Evolutionary conservation across 148 eudicot species (phyloP).

Genomic region (Spergularia bocconei): DNA sequence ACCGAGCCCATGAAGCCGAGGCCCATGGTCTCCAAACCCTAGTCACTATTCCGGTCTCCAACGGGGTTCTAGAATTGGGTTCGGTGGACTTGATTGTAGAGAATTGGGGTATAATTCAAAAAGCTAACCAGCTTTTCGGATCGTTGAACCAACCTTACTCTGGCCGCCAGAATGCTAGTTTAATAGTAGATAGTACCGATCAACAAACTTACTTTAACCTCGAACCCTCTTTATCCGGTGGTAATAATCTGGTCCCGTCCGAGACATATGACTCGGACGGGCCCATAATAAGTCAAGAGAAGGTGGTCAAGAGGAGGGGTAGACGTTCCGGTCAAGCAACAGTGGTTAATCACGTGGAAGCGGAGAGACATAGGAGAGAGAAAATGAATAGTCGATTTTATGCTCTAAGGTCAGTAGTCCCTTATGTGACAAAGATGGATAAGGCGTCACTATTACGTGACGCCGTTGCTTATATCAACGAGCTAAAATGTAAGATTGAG

Average conservation of each 20-base stretch:
- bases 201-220: not conserved
- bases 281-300: not conserved
- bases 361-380: slow-evolving; percentile 87
- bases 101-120: slow-evolving; percentile 54
- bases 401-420: slow-evolving; percentile 80
- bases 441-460: slow-evolving; percentile 82
- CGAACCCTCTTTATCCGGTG: not conserved
- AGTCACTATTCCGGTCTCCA: slow-evolving; percentile 46
- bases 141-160: not conserved
- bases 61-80: slow-evolving; percentile 73
- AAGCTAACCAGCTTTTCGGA: slow-evolving; percentile 43
- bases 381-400: slow-evolving; percentile 86
- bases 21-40: slow-evolving; percentile 63
- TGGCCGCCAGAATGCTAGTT: not conserved
- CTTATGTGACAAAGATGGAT: slow-evolving; percentile 84
- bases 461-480: slow-evolving; percentile 71
- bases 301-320: slow-evolving; percentile 14
- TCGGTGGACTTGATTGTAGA: slow-evolving; percentile 44
- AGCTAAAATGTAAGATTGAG: slow-evolving; percentile 43
- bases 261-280: slow-evolving; percentile 25
- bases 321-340: slow-evolving; percentile 26
- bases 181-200: not conserved
- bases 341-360: slow-evolving; percentile 63
- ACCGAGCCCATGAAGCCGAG: slow-evolving; percentile 68
- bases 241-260: not conserved